These are phyloP conservation scores for Nakaseomyces delphensis DNA, from an alignment of 1,139 yeast genomes.

Conservation along the genomic window DNA sequence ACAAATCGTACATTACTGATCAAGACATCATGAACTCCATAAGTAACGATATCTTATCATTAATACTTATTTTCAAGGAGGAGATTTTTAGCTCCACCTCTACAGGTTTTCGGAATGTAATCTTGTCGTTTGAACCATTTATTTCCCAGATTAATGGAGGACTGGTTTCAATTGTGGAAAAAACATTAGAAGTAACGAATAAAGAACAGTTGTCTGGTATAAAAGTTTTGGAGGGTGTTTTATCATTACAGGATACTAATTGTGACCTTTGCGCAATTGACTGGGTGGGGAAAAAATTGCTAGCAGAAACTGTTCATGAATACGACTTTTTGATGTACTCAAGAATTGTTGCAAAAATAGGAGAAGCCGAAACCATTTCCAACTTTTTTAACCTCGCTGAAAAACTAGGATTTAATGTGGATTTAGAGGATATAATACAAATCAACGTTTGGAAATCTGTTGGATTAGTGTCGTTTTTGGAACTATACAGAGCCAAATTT, in stretches of 20 bases:
- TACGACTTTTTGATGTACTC: constrained; percentile 9
- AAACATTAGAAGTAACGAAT: not conserved
- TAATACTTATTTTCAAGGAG: not conserved
- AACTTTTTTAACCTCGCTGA: constrained; percentile 8
- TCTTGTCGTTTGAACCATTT: not conserved
- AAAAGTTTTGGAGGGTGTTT: constrained; percentile 13
- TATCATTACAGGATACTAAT: constrained; percentile 11
- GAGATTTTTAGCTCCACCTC: not conserved
- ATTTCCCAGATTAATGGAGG: not conserved
- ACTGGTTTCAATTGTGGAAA: not conserved
- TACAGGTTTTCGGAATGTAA: not conserved
- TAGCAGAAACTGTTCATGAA: constrained; percentile 17
- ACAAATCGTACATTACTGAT: not conserved
- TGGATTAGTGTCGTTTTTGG: not conserved
- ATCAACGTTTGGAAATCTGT: constrained; percentile 3
- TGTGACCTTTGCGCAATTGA: constrained; percentile 18
- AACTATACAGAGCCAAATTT: not conserved
- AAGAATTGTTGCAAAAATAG: constrained; percentile 6
- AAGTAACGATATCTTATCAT: not conserved
- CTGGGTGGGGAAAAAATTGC: constrained; percentile 21
- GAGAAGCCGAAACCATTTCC: constrained; percentile 6
- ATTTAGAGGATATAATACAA: not conserved
- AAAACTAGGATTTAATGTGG: constrained; percentile 6
- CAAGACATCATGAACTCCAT: not conserved
- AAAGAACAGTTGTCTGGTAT: not conserved